These are phyloP conservation scores for Blastobotrys buckinghamii DNA, from an alignment of 1,139 yeast genomes.

Conservation along the genomic window DNA sequence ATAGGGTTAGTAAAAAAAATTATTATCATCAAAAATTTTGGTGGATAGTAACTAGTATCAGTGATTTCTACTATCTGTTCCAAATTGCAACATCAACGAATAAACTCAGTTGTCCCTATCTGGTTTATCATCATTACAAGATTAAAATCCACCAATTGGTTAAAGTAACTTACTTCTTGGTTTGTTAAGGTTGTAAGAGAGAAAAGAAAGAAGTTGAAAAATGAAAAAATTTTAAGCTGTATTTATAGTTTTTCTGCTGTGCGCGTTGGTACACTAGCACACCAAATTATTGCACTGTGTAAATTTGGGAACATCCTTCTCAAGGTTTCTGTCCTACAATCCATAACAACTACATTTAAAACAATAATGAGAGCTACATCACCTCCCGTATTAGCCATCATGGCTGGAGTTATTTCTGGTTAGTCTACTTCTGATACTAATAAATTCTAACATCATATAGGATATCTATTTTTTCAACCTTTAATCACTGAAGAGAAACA, in stretches of 20 bases:
- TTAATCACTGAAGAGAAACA: conserved; percentile 50
- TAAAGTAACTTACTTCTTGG: too few species aligned
- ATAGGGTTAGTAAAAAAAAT: not conserved
- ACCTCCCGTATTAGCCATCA: conserved; percentile 13
- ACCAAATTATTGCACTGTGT: not conserved
- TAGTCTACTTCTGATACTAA: conserved; percentile 13
- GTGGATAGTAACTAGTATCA: not conserved
- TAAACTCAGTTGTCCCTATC: conserved; percentile 35
- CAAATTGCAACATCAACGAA: conserved; percentile 23
- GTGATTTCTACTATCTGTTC: conserved; percentile 29
- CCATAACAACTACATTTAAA: not conserved
- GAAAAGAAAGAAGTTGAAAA: not conserved
- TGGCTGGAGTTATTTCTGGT: conserved; percentile 19
- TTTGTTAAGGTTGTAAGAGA: too few species aligned
- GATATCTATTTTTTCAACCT: conserved; percentile 69
- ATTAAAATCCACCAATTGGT: not conserved
- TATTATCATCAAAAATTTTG: not conserved
- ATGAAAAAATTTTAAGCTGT: not conserved
- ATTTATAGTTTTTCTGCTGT: not conserved
- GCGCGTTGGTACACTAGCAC: not conserved
- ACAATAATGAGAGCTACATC: conserved; percentile 13
- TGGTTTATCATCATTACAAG: conserved; percentile 27
- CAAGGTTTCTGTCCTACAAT: not conserved
- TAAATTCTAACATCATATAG: conserved; percentile 28
- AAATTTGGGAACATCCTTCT: not conserved